These are phyloP conservation scores for Aspergillus egyptiacus DNA, from an alignment of 495 filamentous ascomycete genomes.

Conservation along the genomic window DNA sequence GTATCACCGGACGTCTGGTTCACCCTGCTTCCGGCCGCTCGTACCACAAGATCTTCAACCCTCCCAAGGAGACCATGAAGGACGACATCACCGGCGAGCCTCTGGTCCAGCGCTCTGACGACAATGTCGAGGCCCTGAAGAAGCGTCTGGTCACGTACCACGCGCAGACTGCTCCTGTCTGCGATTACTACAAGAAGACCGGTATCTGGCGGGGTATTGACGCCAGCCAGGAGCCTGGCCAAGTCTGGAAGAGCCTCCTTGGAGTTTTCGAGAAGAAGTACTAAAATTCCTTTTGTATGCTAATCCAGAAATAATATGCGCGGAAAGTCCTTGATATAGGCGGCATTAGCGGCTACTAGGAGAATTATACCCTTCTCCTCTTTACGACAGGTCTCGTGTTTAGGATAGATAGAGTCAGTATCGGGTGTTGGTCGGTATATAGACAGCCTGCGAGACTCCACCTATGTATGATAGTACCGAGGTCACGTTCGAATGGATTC, in stretches of 20 bases:
- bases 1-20: slow-evolving; percentile 93
- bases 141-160: slow-evolving; percentile 95
- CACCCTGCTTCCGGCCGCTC: slow-evolving; percentile 93
- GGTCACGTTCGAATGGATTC: slow-evolving; percentile 8
- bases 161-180: slow-evolving; percentile 85
- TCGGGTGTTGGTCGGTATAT: slow-evolving; percentile 13
- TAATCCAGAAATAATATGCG: slow-evolving; percentile 3
- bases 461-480: slow-evolving; percentile 24
- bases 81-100: slow-evolving; percentile 97
- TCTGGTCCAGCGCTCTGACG: slow-evolving; percentile 89
- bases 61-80: slow-evolving; percentile 88
- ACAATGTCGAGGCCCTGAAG: slow-evolving; percentile 95
- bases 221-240: slow-evolving; percentile 90
- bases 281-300: slow-evolving; percentile 6
- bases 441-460: slow-evolving; percentile 13
- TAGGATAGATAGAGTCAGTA: slow-evolving; percentile 15
- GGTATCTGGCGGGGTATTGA: slow-evolving; percentile 96
- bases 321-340: slow-evolving; percentile 3
- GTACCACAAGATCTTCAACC: slow-evolving; percentile 98
- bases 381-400: slow-evolving; percentile 1
- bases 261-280: slow-evolving; percentile 75
- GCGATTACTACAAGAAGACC: slow-evolving; percentile 91
- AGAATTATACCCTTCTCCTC: slow-evolving; percentile 3
- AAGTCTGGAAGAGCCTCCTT: slow-evolving; percentile 90
- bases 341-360: slow-evolving; percentile 1